Evolutionary conservation across 2,329 filamentous ascomycete species (phyloP), one percentile per base, ranked within the genome.

Genomic region (Fusarium metavorans): DNA sequence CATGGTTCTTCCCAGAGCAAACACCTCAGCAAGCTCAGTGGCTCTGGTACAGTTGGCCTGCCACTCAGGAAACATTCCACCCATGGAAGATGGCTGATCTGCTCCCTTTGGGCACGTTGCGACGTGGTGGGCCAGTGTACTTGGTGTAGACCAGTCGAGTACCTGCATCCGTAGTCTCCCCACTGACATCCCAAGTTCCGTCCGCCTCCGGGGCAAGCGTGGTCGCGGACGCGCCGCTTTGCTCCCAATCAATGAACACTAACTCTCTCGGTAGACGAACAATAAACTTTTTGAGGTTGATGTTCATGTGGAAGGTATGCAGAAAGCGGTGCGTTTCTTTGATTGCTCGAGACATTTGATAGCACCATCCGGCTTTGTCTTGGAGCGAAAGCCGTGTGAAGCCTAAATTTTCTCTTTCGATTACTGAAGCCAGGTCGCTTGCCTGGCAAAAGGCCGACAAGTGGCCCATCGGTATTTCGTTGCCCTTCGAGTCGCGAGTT

Each of bases 221-320:
- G 3, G 7, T 2, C 11, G 7, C 4, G 2, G 57, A 3, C 4
- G 18, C 11, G 3, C 11, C 7, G 10, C 57, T 43, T 43, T 60
- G 57, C 18, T 43, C 37, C 57, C 57, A 60, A 7, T 60, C 57
- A 16, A 30, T 43, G 11, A n/a, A n/a, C n/a, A n/a, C n/a, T n/a
- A n/a, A n/a, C n/a, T n/a, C n/a, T n/a, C n/a, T n/a, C n/a, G n/a
- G n/a, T n/a, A n/a, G n/a, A n/a, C n/a, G n/a, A n/a, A n/a, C n/a
- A n/a, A n/a, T n/a, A n/a, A n/a, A n/a, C n/a, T n/a, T n/a, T n/a
- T n/a, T n/a, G n/a, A n/a, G n/a, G 11, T 32, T 32, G 14, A 64
- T 54, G 32, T 64, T 23, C 60, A 64, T 64, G 45, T 54, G 60
- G 10, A 30, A 64, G 8, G 60, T 64, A 20, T 54, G 10, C 16